These are phyloP conservation scores for Geotrichum cucujoidarum DNA, from an alignment of 1,139 yeast species.

Conservation along the genomic window DNA sequence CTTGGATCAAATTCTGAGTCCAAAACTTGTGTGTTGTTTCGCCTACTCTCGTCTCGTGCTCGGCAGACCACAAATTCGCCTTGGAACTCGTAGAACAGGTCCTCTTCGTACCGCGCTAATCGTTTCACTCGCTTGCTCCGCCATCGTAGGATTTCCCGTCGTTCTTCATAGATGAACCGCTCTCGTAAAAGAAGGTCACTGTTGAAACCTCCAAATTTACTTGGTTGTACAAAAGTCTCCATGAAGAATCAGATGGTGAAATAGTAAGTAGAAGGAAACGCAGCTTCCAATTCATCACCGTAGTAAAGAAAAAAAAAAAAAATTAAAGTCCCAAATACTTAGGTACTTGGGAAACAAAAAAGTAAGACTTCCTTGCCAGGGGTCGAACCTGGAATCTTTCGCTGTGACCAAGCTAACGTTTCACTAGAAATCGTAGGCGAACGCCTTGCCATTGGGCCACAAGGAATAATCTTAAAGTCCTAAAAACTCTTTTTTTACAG, in stretches of 20 bases:
- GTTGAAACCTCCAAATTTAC: neutral
- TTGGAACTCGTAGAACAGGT: conserved; percentile 8
- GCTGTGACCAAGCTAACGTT: conserved; percentile 22
- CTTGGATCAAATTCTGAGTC: neutral
- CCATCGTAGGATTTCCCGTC: conserved; percentile 18
- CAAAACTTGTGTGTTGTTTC: neutral
- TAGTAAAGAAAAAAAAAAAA: too few species aligned
- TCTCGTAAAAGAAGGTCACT: conserved; percentile 5
- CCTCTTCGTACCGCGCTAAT: conserved; percentile 4
- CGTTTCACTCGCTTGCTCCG: conserved; percentile 2
- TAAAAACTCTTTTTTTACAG: neutral
- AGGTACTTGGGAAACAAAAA: conserved; percentile 2
- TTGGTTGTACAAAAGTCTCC: neutral
- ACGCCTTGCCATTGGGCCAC: conserved; percentile 34
- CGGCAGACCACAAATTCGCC: conserved; percentile 16
- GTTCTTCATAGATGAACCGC: conserved; percentile 16
- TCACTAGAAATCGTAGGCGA: conserved; percentile 27
- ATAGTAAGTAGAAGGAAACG: neutral
- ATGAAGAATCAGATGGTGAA: neutral
- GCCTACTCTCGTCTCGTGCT: neutral
- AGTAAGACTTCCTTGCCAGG: conserved; percentile 36
- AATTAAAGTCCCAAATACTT: neutral
- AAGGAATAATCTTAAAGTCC: conserved; percentile 22
- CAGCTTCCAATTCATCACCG: neutral
- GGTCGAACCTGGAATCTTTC: conserved; percentile 39